A percentile compares a stretch with the other conserved stretches of the same genome.
These are phyloP conservation scores for Lodderomyces orthopsilosis DNA, from an alignment of 1,139 yeast genomes.

Conservation along the genomic window DNA sequence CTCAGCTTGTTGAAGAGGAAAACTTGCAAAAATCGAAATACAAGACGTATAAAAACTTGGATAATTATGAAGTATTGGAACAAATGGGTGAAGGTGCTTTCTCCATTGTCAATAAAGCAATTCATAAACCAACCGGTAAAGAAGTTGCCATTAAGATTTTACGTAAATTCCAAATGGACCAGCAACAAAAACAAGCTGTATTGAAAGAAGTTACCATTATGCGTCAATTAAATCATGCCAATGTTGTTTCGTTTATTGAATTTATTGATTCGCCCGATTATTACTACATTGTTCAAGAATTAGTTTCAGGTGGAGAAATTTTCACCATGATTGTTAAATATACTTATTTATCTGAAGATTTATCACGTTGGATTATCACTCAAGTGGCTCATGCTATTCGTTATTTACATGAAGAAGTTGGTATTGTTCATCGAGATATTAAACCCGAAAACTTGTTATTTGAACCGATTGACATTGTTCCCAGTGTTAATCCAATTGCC, in stretches of 20 bases:
- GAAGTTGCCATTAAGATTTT: conserved; percentile 69
- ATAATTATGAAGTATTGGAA: conserved; percentile 54
- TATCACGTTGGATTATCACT: conserved; percentile 49
- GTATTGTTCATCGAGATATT: conserved; percentile 56
- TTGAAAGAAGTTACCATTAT: conserved; percentile 58
- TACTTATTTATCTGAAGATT: conserved; percentile 54
- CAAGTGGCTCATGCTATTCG: conserved; percentile 51
- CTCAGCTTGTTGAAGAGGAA: conserved; percentile 65
- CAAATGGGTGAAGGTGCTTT: conserved; percentile 94
- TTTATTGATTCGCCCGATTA: conserved; percentile 47
- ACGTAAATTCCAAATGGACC: conserved; percentile 54
- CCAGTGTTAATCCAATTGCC: conserved; percentile 35
- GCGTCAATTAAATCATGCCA: conserved; percentile 52
- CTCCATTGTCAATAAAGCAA: conserved; percentile 80
- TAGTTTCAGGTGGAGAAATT: conserved; percentile 55
- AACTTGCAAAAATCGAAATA: conserved; percentile 34
- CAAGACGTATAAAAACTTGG: conserved; percentile 43
- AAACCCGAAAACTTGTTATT: conserved; percentile 55
- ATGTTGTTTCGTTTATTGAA: conserved; percentile 47
- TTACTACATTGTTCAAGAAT: conserved; percentile 55
- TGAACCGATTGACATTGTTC: conserved; percentile 59
- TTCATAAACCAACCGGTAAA: conserved; percentile 38
- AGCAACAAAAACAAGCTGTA: conserved; percentile 51
- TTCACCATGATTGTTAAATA: conserved; percentile 56
- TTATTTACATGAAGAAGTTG: conserved; percentile 54